Base-by-base conservation (phyloP, 495 filamentous ascomycete genomes). In the Hyaloscypha finlandica region DNA sequence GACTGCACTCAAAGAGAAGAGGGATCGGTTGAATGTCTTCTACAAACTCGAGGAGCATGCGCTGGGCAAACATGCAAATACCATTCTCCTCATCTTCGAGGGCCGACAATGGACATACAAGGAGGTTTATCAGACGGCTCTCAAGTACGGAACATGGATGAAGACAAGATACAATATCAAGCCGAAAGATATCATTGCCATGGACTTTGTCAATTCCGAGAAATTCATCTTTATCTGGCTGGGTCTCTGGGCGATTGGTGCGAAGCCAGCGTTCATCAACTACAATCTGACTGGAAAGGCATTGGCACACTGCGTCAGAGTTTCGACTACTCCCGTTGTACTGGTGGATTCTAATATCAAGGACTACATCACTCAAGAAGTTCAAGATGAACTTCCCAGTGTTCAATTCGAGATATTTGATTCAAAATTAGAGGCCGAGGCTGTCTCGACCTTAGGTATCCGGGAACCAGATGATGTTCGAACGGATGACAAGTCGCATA, bases 211-310 rank as follows among this genome's bases (percentile, higher is more conserved):
- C 79, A 99, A 99, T 73, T 91, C 87, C 30, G 88, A 92, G 16
- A 84, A 85, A 6, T 95, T 94, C 72, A 70, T 97, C 12, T 96
- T 96, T 79, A 65, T 97, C n/a, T 85, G 88, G 80, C 81, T 96
- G 29, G 95, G 90, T 0, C 77, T 97, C 35, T 97, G 94, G 94
- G 87, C 89, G 20, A 87, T 98, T 51, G 95, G 95, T 0, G 94
- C 92, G 0, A 85, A 85, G 31, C 93, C 94, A n/a, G 95, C 94
- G 0, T 91, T 96, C 67, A 90, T 99, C 79, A 99, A 99, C 75
- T 96, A 95, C 77, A 98, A 97, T 71, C 76, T 98, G 54, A 81
- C 83, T 2, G 90, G 89, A 14, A 86, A 91, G 32, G 83, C 94
- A 2, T 78, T 99, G 66, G 74, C 88, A 32, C 94, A 99, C 76